Evolutionary conservation across 73 alveolate species (phyloP).

Genomic region (Paramecium biaurelia): DNA sequence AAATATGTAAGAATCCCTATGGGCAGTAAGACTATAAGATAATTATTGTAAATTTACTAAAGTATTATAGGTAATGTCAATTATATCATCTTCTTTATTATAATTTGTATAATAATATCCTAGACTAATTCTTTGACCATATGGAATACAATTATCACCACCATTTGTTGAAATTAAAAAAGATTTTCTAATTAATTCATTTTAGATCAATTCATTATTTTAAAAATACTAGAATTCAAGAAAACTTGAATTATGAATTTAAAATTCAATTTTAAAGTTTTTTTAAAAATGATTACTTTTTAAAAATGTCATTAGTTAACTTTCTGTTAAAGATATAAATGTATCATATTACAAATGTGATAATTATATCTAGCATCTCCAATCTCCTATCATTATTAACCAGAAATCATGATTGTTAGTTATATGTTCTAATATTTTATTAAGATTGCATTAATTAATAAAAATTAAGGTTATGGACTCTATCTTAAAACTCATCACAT

Average conservation of each 20-base stretch:
- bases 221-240: not conserved
- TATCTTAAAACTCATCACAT: not conserved
- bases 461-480: not conserved
- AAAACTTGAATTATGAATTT: not conserved
- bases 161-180: not conserved
- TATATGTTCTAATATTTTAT: not conserved
- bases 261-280: not conserved
- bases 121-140: not conserved
- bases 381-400: not conserved
- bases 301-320: not conserved
- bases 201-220: not conserved
- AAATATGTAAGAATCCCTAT: not conserved
- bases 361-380: not conserved
- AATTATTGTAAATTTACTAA: not conserved
- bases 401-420: not conserved
- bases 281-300: not conserved
- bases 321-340: not conserved
- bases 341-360: not conserved
- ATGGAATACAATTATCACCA: not conserved
- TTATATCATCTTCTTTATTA: not conserved
- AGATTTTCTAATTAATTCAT: not conserved
- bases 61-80: not conserved
- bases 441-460: not conserved
- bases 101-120: conserved; percentile 20
- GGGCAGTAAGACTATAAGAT: not conserved